Conservation (phyloP, 1,139 yeast genomes). For the Blastobotrys apis region DNA sequence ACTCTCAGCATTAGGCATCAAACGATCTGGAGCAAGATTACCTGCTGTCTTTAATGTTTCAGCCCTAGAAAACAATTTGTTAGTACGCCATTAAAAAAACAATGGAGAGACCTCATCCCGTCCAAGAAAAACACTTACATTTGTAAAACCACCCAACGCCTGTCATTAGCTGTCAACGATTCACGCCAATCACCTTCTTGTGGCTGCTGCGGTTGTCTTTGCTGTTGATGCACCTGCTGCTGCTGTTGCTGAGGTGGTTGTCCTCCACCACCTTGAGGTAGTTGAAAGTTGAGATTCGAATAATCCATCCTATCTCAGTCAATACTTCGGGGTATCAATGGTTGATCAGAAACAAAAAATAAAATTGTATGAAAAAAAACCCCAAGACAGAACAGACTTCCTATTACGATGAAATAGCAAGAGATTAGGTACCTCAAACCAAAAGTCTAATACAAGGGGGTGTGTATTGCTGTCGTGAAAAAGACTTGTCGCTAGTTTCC, state of each 20-base stretch:
- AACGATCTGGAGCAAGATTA: slow-evolving; percentile 12
- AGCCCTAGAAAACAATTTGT: background rate
- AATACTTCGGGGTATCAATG: background rate
- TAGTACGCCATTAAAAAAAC: background rate
- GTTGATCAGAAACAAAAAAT: background rate
- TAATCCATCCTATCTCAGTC: slow-evolving; percentile 7
- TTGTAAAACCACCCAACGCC: slow-evolving; percentile 24
- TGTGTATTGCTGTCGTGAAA: no score
- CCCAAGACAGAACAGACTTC: background rate
- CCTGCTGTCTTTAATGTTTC: background rate
- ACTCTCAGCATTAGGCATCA: slow-evolving; percentile 33
- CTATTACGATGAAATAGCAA: background rate
- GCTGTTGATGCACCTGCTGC: slow-evolving; percentile 1
- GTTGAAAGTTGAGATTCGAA: slow-evolving; percentile 5
- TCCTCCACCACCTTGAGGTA: slow-evolving; percentile 7
- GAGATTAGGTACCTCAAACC: background rate
- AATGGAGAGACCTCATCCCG: slow-evolving; percentile 24
- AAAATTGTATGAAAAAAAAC: background rate
- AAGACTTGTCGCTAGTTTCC: no score
- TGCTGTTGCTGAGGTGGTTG: slow-evolving; percentile 5
- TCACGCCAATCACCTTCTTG: slow-evolving; percentile 23
- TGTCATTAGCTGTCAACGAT: slow-evolving; percentile 26
- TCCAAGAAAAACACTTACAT: slow-evolving; percentile 24
- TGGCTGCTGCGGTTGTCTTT: slow-evolving; percentile 10
- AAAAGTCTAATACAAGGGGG: no score